Evolutionary conservation across 2,329 filamentous ascomycete genomes (phyloP), one percentile per base, ranked within the genome.

Genomic region (Tolypocladium tropicale): DNA sequence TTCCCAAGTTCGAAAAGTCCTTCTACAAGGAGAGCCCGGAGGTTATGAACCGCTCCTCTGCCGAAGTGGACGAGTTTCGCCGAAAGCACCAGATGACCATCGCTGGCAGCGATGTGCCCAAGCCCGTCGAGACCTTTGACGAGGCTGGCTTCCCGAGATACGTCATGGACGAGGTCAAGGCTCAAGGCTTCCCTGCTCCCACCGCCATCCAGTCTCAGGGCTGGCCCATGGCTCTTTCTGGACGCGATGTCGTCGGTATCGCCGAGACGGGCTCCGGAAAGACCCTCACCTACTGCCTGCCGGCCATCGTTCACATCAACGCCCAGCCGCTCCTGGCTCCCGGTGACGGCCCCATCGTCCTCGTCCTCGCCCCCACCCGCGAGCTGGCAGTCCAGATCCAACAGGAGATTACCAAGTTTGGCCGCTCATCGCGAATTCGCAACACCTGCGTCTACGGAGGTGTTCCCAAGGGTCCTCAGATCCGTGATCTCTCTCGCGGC

Each of bases 381-480:
- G 94, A 99, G 78, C 81, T 99, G 71, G 94, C 94, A 60, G 94
- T 97, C 57, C 94, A 99, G 77, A 99, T 99, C 72, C 93, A 99
- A 76, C 85, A 95, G 68, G 94, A 99, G 76, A 95, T 97, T 71
- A 95, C 89, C 76, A 99, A 97, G 74, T 99, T 97, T 66, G 94
- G 94, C 68, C 94, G 94, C 74, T 97, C 94, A 9, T 97, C 94
- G 48, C 89, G 93, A 67, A 97, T 99, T 67, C 88, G 94, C 73
- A 97, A 97, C 78, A 97, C 94, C 41, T 99, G 94, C 72, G 93
- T 99, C 59, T 99, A 99, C 75, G 94, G 94, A 74, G 94, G 94
- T 86, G 94, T 99, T 43, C 94, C 94, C 67, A 96, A 96, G 80
- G 94, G 94, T 56, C 89, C 89, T 61, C 94, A 99, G 74, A 97